These are phyloP conservation scores for Talaromyces rugulosus DNA, from an alignment of 2,329 filamentous ascomycete species.

Conservation along the genomic window DNA sequence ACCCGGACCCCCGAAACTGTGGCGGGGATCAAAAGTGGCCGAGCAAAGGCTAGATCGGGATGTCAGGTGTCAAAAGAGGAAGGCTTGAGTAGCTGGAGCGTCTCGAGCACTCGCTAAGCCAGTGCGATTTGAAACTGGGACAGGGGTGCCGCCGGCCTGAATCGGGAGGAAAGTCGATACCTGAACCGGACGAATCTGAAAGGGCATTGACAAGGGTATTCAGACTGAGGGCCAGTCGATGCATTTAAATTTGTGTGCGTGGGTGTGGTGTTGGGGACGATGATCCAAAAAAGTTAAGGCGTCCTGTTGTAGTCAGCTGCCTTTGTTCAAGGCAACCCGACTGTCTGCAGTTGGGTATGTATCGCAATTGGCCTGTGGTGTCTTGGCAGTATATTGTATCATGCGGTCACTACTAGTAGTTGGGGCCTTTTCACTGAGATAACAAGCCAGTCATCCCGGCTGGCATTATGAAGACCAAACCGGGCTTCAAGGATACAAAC, in stretches of 20 bases:
- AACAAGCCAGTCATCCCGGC: neutral
- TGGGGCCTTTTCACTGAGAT: neutral
- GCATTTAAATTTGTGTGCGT: neutral
- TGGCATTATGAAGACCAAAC: neutral
- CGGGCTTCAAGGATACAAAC: neutral
- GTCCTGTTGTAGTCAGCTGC: neutral
- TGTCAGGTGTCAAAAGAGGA: neutral
- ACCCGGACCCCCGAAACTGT: neutral
- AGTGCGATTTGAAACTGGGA: neutral
- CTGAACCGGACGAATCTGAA: neutral
- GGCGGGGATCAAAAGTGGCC: neutral
- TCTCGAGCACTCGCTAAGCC: neutral
- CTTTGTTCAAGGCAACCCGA: neutral
- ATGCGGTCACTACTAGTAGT: neutral
- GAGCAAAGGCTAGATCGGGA: neutral
- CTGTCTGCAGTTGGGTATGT: neutral
- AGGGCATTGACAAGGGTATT: neutral
- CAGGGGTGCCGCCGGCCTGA: neutral
- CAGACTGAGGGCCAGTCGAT: neutral
- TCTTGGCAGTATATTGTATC: neutral
- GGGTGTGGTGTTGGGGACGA: neutral
- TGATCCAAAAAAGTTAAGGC: neutral
- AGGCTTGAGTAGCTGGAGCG: neutral
- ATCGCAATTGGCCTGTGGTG: neutral
- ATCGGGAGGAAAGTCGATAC: neutral